Base-by-base conservation (phyloP, 495 filamentous ascomycete species). In the Penicillium maclennaniae region DNA sequence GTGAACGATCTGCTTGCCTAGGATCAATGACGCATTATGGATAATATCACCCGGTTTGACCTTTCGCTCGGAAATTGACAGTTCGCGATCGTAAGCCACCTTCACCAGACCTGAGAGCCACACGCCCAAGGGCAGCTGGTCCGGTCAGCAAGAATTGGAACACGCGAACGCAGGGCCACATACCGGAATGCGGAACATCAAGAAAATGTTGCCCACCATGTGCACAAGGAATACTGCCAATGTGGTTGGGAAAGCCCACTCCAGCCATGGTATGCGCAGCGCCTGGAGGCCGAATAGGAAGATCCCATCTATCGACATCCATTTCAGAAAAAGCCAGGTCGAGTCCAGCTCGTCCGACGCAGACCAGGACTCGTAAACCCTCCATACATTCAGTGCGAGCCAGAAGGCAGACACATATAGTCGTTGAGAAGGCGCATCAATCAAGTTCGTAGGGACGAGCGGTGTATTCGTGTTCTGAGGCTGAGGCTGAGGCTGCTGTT, bases 1-100 rank as follows among this genome's bases (percentile, higher is more conserved):
- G 63, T 98, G 91, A 63, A 98, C 91, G 55, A 95, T 92, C 71
- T 96, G 90, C 65, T 89, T 92, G 64, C 93, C 93, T 66, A 95
- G 79, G 48, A 97, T 96, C 60, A 96, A 79, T 7, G 92, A 96
- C 1, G 88, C 78, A 64, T 97, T 97, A 65, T 95, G 85, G 40
- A 95, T 78, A 45, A 97, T 89, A 52, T 82, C 85, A 2, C 83
- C 86, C 25, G 91, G 82, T 63, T 95, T 95, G 48, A 97, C 93
- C 56, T 83, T 87, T 42, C 84, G 81, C 67, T 96, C 93, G 5
- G 87, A 88, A 59, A 98, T 88, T 12, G 93, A 89, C 41, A 96
- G 62, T 67, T 98, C 93, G 50, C 88, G 83, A 64, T 96, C 92
- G 61, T 90, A 97, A 38, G 96, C 73, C 27, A 92, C 65, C 70